These are phyloP conservation scores for Pseudopithomyces chartarum DNA, from an alignment of 2,329 filamentous ascomycete species.

Conservation along the genomic window DNA sequence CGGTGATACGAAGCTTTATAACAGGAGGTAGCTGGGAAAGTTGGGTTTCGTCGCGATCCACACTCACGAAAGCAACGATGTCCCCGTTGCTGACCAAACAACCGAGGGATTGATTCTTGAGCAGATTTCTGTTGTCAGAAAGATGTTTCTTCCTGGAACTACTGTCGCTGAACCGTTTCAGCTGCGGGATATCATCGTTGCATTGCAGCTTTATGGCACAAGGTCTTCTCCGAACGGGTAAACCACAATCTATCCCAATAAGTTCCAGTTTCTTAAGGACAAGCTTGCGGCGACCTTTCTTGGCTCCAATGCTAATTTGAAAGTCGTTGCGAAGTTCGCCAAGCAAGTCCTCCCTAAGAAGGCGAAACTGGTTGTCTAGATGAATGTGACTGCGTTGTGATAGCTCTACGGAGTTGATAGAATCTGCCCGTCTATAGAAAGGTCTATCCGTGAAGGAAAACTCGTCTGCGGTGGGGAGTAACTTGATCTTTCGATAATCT, in stretches of 20 bases:
- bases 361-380: conserved; percentile 73
- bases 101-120: conserved; percentile 66
- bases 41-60: conserved; percentile 58
- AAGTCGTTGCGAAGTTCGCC: conserved; percentile 68
- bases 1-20: conserved; percentile 58
- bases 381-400: conserved; percentile 55
- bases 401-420: conserved; percentile 50
- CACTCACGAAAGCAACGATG: conserved; percentile 64
- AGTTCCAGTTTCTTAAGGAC: conserved; percentile 50
- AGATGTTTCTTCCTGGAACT: conserved; percentile 55
- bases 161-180: conserved; percentile 36
- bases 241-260: conserved; percentile 44
- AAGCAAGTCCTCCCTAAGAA: conserved; percentile 74
- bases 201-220: conserved; percentile 50
- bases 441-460: conserved; percentile 56
- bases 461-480: conserved; percentile 71
- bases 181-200: conserved; percentile 51
- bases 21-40: conserved; percentile 54
- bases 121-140: conserved; percentile 52
- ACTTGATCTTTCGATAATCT: conserved; percentile 64
- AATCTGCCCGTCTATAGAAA: conserved; percentile 61
- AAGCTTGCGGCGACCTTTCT: conserved; percentile 50
- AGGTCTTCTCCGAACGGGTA: conserved; percentile 33
- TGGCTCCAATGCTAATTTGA: conserved; percentile 56
- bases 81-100: conserved; percentile 59